A percentile compares a stretch with the other conserved stretches of the same genome.
Conservation (phyloP, 768 basidiomycete genomes). For the Royoungia palumana region DNA sequence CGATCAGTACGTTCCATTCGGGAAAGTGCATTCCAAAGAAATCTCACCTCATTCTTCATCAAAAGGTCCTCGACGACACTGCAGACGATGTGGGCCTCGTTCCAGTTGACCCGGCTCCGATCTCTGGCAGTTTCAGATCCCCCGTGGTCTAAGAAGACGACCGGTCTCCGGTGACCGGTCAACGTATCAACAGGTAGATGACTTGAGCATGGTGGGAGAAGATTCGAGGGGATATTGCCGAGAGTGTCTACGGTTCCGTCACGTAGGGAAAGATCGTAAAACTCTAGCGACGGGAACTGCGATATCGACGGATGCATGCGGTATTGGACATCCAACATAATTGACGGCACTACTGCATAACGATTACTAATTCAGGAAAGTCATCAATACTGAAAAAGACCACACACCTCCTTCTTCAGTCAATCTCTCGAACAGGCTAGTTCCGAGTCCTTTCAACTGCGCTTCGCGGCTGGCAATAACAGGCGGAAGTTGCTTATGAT, state of each 20-base stretch:
- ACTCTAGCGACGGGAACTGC: conserved; percentile 78
- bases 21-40: background rate
- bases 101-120: conserved; percentile 72
- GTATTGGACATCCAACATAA: conserved; percentile 94
- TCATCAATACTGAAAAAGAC: background rate
- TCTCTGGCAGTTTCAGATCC: conserved; percentile 65
- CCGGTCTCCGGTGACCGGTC: conserved; percentile 48
- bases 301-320: conserved; percentile 94
- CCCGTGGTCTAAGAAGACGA: conserved; percentile 81
- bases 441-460: conserved; percentile 63
- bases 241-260: conserved; percentile 69
- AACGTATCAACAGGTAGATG: conserved; percentile 40
- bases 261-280: conserved; percentile 66
- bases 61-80: conserved; percentile 82
- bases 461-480: conserved; percentile 80
- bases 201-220: conserved; percentile 61
- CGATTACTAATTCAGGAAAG: conserved; percentile 7
- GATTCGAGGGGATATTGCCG: conserved; percentile 44
- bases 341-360: conserved; percentile 68
- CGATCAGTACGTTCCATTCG: conserved; percentile 6
- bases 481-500: conserved; percentile 94
- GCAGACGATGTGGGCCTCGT: conserved; percentile 75
- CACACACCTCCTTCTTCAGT: conserved; percentile 76
- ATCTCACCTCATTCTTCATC: conserved; percentile 63
- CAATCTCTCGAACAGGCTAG: conserved; percentile 85